Percentiles rank a stretch among this genome's conserved stretches.
phyloP scores from a whole-genome alignment of 163 green algal species.

The Prototheca wickerhamii region DNA sequence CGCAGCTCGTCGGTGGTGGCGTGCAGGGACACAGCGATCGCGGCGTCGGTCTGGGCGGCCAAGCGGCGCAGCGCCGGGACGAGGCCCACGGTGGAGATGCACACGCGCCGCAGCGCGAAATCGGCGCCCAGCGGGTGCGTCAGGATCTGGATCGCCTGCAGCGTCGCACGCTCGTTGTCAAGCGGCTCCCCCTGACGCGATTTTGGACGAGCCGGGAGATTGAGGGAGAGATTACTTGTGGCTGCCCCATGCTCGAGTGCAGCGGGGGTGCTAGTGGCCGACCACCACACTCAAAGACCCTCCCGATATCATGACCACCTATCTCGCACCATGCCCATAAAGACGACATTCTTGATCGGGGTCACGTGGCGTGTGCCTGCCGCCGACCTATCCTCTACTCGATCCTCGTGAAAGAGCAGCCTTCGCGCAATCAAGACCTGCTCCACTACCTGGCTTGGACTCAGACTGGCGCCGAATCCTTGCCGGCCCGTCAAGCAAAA shows the following conservation, averaged over 20 bases:
- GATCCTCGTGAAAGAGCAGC: background rate
- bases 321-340: slow-evolving; percentile 70
- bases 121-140: slow-evolving; percentile 60
- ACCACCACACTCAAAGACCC: too few relatives aligned
- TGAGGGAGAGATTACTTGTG: too few relatives aligned
- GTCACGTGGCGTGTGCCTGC: background rate
- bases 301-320: too few relatives aligned
- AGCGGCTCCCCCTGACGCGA: slow-evolving; percentile 64
- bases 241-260: too few relatives aligned
- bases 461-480: slow-evolving; percentile 57
- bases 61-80: slow-evolving; percentile 73
- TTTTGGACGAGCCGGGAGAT: background rate
- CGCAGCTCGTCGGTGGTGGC: slow-evolving; percentile 81
- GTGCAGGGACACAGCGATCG: slow-evolving; percentile 86
- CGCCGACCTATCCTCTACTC: background rate
- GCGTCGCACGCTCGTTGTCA: slow-evolving; percentile 70
- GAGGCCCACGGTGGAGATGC: slow-evolving; percentile 80
- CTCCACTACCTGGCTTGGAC: slow-evolving; percentile 82
- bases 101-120: slow-evolving; percentile 52
- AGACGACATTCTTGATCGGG: slow-evolving; percentile 80
- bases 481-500: slow-evolving; percentile 87
- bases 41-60: slow-evolving; percentile 26
- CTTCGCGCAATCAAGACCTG: slow-evolving; percentile 39
- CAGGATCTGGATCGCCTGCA: slow-evolving; percentile 65
- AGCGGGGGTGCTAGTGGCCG: too few relatives aligned